phyloP scores from a whole-genome alignment of 768 basidiomycete genomes.

The Leccinum rimulosum region DNA sequence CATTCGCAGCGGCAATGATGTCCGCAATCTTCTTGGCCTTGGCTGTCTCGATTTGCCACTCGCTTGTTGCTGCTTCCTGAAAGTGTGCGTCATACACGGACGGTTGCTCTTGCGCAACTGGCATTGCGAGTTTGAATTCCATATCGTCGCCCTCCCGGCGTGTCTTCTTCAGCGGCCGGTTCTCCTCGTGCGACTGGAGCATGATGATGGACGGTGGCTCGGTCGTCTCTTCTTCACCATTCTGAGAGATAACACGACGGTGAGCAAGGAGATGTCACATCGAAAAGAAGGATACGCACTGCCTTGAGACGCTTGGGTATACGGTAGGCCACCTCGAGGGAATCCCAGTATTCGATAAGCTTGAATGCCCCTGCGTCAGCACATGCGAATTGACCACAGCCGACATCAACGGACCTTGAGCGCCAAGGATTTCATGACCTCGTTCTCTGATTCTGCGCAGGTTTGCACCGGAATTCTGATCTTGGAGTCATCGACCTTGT shows the following conservation, averaged over 20 bases:
- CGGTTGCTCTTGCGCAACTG: not conserved
- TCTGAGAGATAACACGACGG: conserved; percentile 12
- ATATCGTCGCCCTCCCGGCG: conserved; percentile 29
- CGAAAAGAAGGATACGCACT: conserved; percentile 25
- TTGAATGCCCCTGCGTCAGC: conserved; percentile 27
- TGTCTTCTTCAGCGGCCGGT: conserved; percentile 32
- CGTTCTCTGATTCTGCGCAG: conserved; percentile 54
- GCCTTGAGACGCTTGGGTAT: conserved; percentile 73
- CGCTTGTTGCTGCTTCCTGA: not conserved
- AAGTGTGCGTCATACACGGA: not conserved
- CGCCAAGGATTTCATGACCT: conserved; percentile 54
- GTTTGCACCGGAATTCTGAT: conserved; percentile 62
- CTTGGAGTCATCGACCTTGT: conserved; percentile 87
- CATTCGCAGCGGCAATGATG: conserved; percentile 42
- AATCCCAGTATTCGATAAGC: conserved; percentile 81
- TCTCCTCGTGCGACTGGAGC: conserved; percentile 26
- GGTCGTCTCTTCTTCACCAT: conserved; percentile 30
- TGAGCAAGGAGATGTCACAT: not conserved
- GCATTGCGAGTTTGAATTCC: conserved; percentile 16
- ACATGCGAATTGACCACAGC: not conserved
- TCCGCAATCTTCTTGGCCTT: conserved; percentile 32
- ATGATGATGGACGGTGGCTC: conserved; percentile 19
- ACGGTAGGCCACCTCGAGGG: conserved; percentile 73
- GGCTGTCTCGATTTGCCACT: not conserved
- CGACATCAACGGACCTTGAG: conserved; percentile 48